Evolutionary conservation across 768 basidiomycete species (phyloP).

Genomic region (Leccinellum albellum): DNA sequence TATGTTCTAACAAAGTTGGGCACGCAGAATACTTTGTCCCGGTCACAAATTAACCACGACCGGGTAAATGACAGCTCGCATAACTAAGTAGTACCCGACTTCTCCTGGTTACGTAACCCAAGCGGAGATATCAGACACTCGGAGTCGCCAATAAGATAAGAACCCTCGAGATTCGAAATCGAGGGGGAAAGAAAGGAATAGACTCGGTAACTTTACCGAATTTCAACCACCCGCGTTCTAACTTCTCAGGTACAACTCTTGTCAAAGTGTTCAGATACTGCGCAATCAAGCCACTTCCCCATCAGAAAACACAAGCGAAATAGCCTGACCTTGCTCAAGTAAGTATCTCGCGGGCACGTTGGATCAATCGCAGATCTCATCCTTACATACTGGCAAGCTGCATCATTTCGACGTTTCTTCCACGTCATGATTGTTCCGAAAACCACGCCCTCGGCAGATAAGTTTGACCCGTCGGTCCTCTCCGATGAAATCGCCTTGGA

Average conservation of each 20-base stretch:
- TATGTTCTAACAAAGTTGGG: not conserved
- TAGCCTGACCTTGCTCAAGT: not conserved
- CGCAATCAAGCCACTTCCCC: not conserved
- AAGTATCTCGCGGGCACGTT: not conserved
- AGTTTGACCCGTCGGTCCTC: slow-evolving; percentile 11
- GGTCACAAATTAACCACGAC: not conserved
- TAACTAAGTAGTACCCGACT: too few species aligned
- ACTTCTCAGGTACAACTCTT: not conserved
- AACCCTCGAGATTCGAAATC: not conserved
- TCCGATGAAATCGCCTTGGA: slow-evolving; percentile 43
- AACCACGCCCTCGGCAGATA: not conserved
- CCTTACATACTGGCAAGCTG: not conserved
- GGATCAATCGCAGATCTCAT: not conserved
- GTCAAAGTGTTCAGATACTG: not conserved
- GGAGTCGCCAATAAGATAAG: not conserved
- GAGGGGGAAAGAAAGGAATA: not conserved
- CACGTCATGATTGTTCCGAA: slow-evolving; percentile 5
- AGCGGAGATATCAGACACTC: not conserved
- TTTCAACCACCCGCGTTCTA: not conserved
- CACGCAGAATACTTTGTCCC: not conserved
- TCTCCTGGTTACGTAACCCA: not conserved
- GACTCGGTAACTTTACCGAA: not conserved
- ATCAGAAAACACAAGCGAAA: not conserved
- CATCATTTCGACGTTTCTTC: not conserved
- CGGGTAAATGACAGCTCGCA: too few species aligned